These are phyloP conservation scores for Heritiera fomes DNA, from an alignment of 345 rosid genomes.

Conservation along the genomic window DNA sequence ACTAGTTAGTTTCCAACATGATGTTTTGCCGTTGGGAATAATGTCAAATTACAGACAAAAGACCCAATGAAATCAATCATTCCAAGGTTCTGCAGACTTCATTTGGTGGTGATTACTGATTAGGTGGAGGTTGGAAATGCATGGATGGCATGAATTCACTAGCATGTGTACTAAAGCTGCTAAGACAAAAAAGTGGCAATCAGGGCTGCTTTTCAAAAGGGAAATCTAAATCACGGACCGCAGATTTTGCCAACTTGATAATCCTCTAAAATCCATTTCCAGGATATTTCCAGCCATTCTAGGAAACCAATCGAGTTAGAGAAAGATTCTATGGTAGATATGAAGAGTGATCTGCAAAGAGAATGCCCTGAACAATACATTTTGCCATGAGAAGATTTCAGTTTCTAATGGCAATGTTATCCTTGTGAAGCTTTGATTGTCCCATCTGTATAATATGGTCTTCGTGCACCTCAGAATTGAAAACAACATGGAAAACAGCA, in stretches of 20 bases:
- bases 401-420: too few relatives aligned
- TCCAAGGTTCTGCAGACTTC: neutral
- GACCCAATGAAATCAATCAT: neutral
- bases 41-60: neutral
- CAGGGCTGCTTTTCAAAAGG: neutral
- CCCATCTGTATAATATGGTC: neutral
- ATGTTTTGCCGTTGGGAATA: neutral
- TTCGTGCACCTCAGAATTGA: neutral
- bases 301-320: neutral
- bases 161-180: neutral
- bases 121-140: conserved; percentile 7
- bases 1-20: neutral
- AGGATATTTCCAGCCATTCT: neutral
- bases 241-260: neutral
- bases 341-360: neutral
- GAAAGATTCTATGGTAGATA: neutral
- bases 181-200: conserved; percentile 16
- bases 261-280: neutral
- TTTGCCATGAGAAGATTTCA: neutral
- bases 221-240: conserved; percentile 6
- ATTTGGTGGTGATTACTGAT: neutral
- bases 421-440: too few relatives aligned
- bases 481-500: neutral
- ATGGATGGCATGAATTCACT: conserved; percentile 9
- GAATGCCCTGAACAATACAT: too few relatives aligned